Base-by-base conservation (phyloP, 495 filamentous ascomycete species). In the Parathielavia hyrcaniae region DNA sequence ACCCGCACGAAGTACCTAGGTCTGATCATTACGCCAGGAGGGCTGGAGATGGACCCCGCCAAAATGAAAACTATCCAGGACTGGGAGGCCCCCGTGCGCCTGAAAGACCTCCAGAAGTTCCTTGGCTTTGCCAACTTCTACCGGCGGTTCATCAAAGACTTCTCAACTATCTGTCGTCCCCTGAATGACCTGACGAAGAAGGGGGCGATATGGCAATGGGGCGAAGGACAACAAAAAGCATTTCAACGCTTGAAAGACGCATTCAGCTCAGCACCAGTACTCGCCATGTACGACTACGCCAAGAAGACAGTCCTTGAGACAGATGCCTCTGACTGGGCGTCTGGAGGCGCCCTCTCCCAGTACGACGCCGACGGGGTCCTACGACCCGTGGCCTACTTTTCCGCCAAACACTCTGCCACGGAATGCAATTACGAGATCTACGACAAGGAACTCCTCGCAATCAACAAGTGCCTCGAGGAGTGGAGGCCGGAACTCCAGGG, bases 401-500 rank as follows among this genome's bases (percentile, higher is more conserved):
- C 44, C 4, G 62, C 64, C n/a, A 63, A 47, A 40, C 53, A 59
- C 36, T 49, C 34, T 1, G 43, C 12, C 38, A 32, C 46, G 0
- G 50, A 63, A 47, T 36, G 45, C 14, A 65, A 69, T 34, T 69
- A 69, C 53, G 14, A 36, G 4, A 67, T 64, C 20, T 46, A 46
- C n/a, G n/a, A 46, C 16, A 48, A 48, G 46, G 23, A 48, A 14
- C 23, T 48, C 10, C 11, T 58, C 62, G 32, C 20, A 14, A 39
- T 60, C 40, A 55, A 60, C 13, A 32, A 58, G 26, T n/a, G 22
- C 5, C 54, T 55, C 9, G 45, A 54, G 8, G 39, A 65, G 34
- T 61, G 30, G 40, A 38, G 34, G 6, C 52, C 8, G 3, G 54
- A 57, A 7, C 43, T 63, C 0, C 49, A 19, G 11, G 41, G 56